phyloP scores from a whole-genome alignment of 495 filamentous ascomycete genomes.

The Xylaria intraflava region DNA sequence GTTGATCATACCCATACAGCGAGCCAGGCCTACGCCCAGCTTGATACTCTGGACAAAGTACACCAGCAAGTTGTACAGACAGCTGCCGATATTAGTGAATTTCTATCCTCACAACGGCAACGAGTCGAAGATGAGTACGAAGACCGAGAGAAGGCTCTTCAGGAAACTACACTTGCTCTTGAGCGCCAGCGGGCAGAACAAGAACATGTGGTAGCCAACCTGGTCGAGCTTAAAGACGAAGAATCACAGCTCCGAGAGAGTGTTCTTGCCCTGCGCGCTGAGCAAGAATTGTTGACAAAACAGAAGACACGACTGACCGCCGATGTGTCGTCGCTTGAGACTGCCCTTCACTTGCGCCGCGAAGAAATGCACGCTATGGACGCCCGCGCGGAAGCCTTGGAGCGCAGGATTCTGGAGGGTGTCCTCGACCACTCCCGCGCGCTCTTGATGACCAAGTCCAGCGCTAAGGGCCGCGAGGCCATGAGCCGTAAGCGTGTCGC shows the following conservation, averaged over 20 bases:
- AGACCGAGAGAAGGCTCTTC: conserved; percentile 69
- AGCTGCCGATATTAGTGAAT: conserved; percentile 78
- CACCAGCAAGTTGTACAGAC: conserved; percentile 82
- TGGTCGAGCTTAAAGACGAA: conserved; percentile 54
- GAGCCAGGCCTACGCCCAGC: conserved; percentile 51
- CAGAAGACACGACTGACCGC: conserved; percentile 72
- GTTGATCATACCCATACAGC: conserved; percentile 57
- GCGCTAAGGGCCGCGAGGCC: conserved; percentile 35
- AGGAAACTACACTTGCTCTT: conserved; percentile 73
- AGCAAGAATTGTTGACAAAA: conserved; percentile 63
- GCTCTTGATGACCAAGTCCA: conserved; percentile 62
- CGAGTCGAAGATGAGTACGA: conserved; percentile 74
- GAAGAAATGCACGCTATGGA: conserved; percentile 91
- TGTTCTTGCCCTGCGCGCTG: conserved; percentile 45
- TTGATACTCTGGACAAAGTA: conserved; percentile 79
- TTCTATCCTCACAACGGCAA: conserved; percentile 72
- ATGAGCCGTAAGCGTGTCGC: conserved; percentile 72
- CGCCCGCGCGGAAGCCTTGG: conserved; percentile 73
- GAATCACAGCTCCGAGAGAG: conserved; percentile 35
- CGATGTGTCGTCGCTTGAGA: conserved; percentile 82
- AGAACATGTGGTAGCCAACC: conserved; percentile 67
- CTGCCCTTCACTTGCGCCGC: conserved; percentile 75
- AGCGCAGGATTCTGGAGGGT: conserved; percentile 87
- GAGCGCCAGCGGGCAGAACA: conserved; percentile 73
- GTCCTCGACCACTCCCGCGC: conserved; percentile 91